phyloP scores from a whole-genome alignment of 2,329 filamentous ascomycete genomes.

The Pseudocercospora eumusae region DNA sequence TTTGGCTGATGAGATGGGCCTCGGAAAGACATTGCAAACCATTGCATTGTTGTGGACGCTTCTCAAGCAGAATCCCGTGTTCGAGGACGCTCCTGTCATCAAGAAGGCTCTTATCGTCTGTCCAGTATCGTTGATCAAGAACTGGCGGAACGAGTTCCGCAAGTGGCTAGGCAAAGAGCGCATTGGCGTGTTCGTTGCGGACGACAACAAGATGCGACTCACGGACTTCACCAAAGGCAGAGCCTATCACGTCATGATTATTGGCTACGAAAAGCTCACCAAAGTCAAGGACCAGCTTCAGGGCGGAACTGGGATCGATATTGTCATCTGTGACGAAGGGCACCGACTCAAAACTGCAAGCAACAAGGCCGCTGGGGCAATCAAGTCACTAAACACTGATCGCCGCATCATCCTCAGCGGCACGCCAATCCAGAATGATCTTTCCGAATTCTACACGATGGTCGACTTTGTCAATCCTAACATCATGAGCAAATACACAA shows the following conservation, averaged over 20 bases:
- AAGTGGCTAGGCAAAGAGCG: slow-evolving; percentile 73
- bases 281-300: slow-evolving; percentile 66
- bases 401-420: slow-evolving; percentile 65
- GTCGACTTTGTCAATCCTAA: slow-evolving; percentile 71
- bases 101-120: slow-evolving; percentile 73
- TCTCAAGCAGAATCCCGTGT: slow-evolving; percentile 69
- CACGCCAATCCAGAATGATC: slow-evolving; percentile 68
- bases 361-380: slow-evolving; percentile 67
- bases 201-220: slow-evolving; percentile 58
- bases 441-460: slow-evolving; percentile 67
- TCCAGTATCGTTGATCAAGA: slow-evolving; percentile 69
- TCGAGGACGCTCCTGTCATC: slow-evolving; percentile 60
- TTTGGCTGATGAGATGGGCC: slow-evolving; percentile 73
- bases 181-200: slow-evolving; percentile 67
- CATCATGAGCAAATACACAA: slow-evolving; percentile 61
- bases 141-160: slow-evolving; percentile 69
- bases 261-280: slow-evolving; percentile 70
- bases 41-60: slow-evolving; percentile 72
- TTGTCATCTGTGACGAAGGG: slow-evolving; percentile 70
- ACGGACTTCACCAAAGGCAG: slow-evolving; percentile 69
- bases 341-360: slow-evolving; percentile 68
- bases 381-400: slow-evolving; percentile 63
- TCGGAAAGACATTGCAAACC: slow-evolving; percentile 73
- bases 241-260: slow-evolving; percentile 70
- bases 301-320: slow-evolving; percentile 65